A percentile compares a stretch with the other conserved stretches of the same genome.
Evolutionary conservation across 495 filamentous ascomycete species (phyloP).

Genomic region (Penicillium robsamsonii): DNA sequence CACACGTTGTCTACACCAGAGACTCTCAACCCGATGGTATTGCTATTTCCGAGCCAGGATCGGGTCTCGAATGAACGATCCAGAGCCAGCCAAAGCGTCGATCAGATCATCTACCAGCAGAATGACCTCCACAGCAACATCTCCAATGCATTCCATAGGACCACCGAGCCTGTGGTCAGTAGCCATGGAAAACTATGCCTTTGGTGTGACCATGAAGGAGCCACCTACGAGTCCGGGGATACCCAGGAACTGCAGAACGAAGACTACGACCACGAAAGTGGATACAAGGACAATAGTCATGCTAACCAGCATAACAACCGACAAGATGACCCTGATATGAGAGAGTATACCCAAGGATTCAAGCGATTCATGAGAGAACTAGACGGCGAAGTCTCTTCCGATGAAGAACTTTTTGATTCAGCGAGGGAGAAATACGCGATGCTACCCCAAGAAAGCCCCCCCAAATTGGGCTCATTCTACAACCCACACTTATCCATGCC

Average conservation of each 20-base stretch:
- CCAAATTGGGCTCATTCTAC: background rate
- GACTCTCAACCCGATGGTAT: background rate
- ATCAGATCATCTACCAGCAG: background rate
- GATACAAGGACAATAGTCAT: background rate
- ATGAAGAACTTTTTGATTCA: background rate
- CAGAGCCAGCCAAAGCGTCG: background rate
- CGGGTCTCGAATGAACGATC: background rate
- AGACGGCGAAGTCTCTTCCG: background rate
- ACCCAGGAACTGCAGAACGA: background rate
- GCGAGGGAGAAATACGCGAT: background rate
- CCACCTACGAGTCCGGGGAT: background rate
- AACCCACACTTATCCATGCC: background rate
- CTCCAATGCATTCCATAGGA: background rate
- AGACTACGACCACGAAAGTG: background rate
- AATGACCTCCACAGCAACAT: background rate
- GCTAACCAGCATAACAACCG: background rate
- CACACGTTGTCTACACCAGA: background rate
- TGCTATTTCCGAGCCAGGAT: background rate
- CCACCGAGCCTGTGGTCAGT: slow-evolving; percentile 3
- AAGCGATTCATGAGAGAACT: background rate
- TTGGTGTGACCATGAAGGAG: slow-evolving; percentile 20
- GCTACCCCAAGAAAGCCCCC: background rate
- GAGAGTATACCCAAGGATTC: background rate
- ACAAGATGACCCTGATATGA: background rate
- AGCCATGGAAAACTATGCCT: slow-evolving; percentile 22